These are phyloP conservation scores for Aspergillus luchuensis DNA, from an alignment of 2,329 filamentous ascomycete genomes.

Conservation along the genomic window DNA sequence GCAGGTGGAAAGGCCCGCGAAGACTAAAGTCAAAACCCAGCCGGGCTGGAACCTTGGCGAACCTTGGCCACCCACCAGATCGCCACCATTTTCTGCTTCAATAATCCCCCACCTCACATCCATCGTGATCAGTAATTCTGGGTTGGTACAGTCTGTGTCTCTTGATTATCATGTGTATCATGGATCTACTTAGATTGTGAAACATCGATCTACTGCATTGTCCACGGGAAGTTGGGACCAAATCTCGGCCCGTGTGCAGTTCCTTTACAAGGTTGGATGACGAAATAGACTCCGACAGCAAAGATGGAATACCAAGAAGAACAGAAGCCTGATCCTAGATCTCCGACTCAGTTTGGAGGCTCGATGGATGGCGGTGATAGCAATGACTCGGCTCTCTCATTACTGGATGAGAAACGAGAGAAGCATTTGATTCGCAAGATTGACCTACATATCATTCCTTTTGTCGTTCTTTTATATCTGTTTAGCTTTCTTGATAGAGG, in stretches of 20 bases:
- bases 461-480: conserved; percentile 59
- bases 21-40: not conserved
- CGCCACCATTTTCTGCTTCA: not conserved
- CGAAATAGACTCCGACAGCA: not conserved
- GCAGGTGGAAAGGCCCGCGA: no score
- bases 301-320: not conserved
- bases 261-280: not conserved
- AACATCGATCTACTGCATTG: not conserved
- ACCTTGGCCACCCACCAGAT: conserved; percentile 3
- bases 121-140: not conserved
- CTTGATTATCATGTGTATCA: not conserved
- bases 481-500: conserved; percentile 73
- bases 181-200: not conserved
- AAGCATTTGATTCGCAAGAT: conserved; percentile 41
- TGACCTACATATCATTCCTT: conserved; percentile 44
- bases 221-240: not conserved
- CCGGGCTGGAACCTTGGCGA: conserved; percentile 7
- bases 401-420: conserved; percentile 32
- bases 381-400: conserved; percentile 19
- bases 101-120: not conserved
- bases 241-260: not conserved
- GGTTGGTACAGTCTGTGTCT: not conserved
- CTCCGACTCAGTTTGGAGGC: conserved; percentile 11
- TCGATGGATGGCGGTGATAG: conserved; percentile 14
- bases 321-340: conserved; percentile 22